Evolutionary conservation across 176 grass and related monocot species (phyloP).

Genomic region (Oryza punctata): DNA sequence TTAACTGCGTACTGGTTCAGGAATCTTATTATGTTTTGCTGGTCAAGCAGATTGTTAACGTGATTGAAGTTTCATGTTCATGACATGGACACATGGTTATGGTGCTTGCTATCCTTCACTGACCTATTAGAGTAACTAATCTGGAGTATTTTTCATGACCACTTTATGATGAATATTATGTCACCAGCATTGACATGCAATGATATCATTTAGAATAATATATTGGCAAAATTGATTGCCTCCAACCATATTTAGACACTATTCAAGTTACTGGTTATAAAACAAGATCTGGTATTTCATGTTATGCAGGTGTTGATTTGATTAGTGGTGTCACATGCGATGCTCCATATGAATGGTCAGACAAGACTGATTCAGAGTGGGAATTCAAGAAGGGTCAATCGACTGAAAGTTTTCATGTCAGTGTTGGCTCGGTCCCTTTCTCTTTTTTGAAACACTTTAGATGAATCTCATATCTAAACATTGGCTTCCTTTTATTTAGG

Average conservation of each 20-base stretch:
- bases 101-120: neutral
- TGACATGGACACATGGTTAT: neutral
- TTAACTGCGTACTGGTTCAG: neutral
- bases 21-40: neutral
- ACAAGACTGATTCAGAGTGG: slow-evolving; percentile 70
- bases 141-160: neutral
- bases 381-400: slow-evolving; percentile 69
- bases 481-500: slow-evolving; percentile 38
- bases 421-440: neutral
- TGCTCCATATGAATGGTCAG: slow-evolving; percentile 24
- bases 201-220: neutral
- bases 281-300: slow-evolving; percentile 19
- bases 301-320: slow-evolving; percentile 82
- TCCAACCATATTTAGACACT: neutral
- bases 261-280: neutral
- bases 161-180: neutral
- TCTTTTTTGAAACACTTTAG: neutral
- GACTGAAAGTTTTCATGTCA: slow-evolving; percentile 28
- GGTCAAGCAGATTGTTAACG: neutral
- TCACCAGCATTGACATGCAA: neutral
- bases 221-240: neutral
- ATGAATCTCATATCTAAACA: neutral
- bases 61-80: neutral
- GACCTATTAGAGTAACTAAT: neutral
- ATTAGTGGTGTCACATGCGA: slow-evolving; percentile 86